A percentile compares a stretch with the other conserved stretches of the same genome.
Conservation (phyloP, 352 stramenopile genomes). For the Phytophthora pseudosyringae region DNA sequence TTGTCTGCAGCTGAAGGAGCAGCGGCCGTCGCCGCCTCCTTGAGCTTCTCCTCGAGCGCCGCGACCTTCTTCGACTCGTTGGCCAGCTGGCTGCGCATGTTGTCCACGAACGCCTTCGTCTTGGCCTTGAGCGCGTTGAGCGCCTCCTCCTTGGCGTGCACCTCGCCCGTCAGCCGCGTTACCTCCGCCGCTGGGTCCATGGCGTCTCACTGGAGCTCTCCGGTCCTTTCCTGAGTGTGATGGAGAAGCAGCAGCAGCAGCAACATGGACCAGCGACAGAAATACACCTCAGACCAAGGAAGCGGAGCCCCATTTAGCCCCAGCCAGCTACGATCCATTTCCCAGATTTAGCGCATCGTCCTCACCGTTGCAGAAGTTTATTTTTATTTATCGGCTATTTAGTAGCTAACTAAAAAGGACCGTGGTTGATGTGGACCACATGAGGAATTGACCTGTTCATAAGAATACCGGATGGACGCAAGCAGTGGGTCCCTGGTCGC, state of each 20-base stretch:
- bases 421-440: no score
- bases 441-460: no score
- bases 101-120: slow-evolving; percentile 86
- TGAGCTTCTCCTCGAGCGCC: slow-evolving; percentile 60
- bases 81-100: slow-evolving; percentile 68
- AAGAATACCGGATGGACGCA: slow-evolving; percentile 28
- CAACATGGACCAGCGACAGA: slow-evolving; percentile 23
- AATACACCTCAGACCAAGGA: slow-evolving; percentile 26
- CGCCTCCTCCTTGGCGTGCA: slow-evolving; percentile 77
- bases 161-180: slow-evolving; percentile 59
- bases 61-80: slow-evolving; percentile 73
- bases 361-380: slow-evolving; percentile 17
- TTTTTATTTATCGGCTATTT: background rate
- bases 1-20: slow-evolving; percentile 2
- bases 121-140: slow-evolving; percentile 86
- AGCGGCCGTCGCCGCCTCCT: slow-evolving; percentile 13
- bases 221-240: slow-evolving; percentile 16
- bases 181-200: slow-evolving; percentile 54
- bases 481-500: slow-evolving; percentile 33
- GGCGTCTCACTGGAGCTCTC: background rate
- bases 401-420: no score
- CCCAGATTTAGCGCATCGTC: slow-evolving; percentile 26
- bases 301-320: slow-evolving; percentile 31
- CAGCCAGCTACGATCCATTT: background rate
- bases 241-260: background rate